Evolutionary conservation across 352 stramenopile species (phyloP).

Genomic region (Phytophthora ramorum): DNA sequence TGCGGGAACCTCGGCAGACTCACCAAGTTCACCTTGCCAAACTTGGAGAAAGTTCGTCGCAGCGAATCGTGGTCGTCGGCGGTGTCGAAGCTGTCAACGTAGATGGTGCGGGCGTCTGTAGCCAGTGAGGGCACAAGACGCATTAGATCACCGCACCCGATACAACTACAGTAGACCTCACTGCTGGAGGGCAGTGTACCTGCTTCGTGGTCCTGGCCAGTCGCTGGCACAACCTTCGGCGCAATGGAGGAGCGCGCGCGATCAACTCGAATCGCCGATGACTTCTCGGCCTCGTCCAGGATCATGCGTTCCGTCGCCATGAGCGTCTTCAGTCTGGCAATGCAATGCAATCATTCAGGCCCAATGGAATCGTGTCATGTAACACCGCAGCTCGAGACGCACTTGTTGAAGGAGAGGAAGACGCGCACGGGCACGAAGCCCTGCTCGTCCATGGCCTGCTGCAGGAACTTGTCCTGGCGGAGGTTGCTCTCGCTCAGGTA

Average conservation of each 20-base stretch:
- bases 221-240: conserved; percentile 39
- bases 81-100: conserved; percentile 73
- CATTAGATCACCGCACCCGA: neutral
- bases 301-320: conserved; percentile 66
- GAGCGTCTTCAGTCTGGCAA: conserved; percentile 52
- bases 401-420: conserved; percentile 81
- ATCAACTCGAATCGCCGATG: conserved; percentile 53
- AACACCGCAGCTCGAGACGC: neutral
- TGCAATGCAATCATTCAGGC: neutral
- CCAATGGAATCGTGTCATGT: neutral
- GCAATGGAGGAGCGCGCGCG: conserved; percentile 48
- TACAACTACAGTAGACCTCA: neutral
- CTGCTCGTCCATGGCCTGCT: conserved; percentile 73
- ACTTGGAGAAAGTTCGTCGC: conserved; percentile 55
- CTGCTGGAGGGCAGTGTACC: conserved; percentile 7
- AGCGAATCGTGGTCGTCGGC: conserved; percentile 77
- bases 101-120: conserved; percentile 64
- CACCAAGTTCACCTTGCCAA: conserved; percentile 82
- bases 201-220: conserved; percentile 34
- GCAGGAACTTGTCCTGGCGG: conserved; percentile 82
- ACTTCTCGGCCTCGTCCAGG: conserved; percentile 67
- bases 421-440: conserved; percentile 61
- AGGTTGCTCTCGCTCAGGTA: conserved; percentile 83
- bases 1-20: conserved; percentile 75
- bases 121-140: neutral